phyloP scores from a whole-genome alignment of 2,329 filamentous ascomycete species.

The Aspergillus texensis region DNA sequence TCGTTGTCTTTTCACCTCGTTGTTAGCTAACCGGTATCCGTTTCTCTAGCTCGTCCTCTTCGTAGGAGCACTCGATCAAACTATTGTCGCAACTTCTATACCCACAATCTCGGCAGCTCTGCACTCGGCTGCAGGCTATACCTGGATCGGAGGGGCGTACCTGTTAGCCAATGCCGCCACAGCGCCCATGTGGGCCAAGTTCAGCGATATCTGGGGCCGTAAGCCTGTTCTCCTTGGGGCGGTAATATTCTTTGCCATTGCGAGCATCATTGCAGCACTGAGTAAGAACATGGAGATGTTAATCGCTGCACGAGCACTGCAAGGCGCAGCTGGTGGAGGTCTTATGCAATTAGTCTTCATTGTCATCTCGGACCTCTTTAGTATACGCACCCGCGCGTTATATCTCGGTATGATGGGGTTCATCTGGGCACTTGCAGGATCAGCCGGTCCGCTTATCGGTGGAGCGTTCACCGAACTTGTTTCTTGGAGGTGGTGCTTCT shows the following conservation, averaged over 20 bases:
- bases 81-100: slow-evolving; percentile 64
- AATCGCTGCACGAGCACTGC: slow-evolving; percentile 56
- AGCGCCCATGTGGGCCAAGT: slow-evolving; percentile 70
- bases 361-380: slow-evolving; percentile 60
- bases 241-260: slow-evolving; percentile 52
- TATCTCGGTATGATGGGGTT: slow-evolving; percentile 55
- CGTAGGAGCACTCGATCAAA: slow-evolving; percentile 44
- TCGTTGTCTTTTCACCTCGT: fast-evolving
- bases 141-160: slow-evolving; percentile 77
- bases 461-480: slow-evolving; percentile 49
- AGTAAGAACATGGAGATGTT: slow-evolving; percentile 54
- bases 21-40: not conserved
- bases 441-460: slow-evolving; percentile 56
- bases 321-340: slow-evolving; percentile 58
- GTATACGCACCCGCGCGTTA: slow-evolving; percentile 51
- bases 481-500: slow-evolving; percentile 56
- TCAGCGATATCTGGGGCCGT: slow-evolving; percentile 33
- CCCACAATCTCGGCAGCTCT: slow-evolving; percentile 65
- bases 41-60: slow-evolving; percentile 20
- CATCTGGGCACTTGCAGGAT: slow-evolving; percentile 59
- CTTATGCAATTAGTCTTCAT: slow-evolving; percentile 57
- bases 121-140: slow-evolving; percentile 68
- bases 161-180: slow-evolving; percentile 70
- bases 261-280: slow-evolving; percentile 54
- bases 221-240: slow-evolving; percentile 54